Evolutionary conservation across 2,329 filamentous ascomycete species (phyloP).

Genomic region (Cladosporium sp.): DNA sequence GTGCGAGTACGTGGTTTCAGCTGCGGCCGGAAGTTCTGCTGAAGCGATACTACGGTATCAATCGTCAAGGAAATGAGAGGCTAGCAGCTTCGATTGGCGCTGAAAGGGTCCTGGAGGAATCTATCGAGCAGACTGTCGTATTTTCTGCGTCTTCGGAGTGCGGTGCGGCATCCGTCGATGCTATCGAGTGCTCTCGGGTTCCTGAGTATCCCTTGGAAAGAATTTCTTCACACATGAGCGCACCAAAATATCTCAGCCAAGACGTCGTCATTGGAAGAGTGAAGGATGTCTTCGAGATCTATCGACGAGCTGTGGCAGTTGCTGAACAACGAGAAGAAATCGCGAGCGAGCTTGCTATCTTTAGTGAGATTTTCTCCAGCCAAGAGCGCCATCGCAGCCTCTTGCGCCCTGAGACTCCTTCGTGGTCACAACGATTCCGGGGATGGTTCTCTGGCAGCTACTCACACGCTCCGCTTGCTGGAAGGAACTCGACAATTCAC

Average conservation of each 20-base stretch:
- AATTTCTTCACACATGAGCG: slow-evolving; percentile 38
- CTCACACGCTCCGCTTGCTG: neutral
- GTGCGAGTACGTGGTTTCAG: slow-evolving; percentile 63
- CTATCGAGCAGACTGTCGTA: neutral
- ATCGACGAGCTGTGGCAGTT: slow-evolving; percentile 32
- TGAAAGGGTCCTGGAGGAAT: slow-evolving; percentile 38
- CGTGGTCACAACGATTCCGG: neutral
- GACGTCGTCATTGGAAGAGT: slow-evolving; percentile 20
- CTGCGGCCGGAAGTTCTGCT: slow-evolving; percentile 62
- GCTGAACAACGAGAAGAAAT: slow-evolving; percentile 18
- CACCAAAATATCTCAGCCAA: slow-evolving; percentile 43
- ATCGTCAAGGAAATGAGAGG: slow-evolving; percentile 42
- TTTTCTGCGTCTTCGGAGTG: neutral
- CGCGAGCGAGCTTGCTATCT: slow-evolving; percentile 35
- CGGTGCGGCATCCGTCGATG: neutral
- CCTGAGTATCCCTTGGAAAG: neutral
- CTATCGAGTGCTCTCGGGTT: neutral
- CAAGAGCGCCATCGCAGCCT: slow-evolving; percentile 14
- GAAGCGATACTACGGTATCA: slow-evolving; percentile 58
- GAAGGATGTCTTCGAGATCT: slow-evolving; percentile 19
- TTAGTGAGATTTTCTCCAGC: slow-evolving; percentile 24
- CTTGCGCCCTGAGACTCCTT: neutral
- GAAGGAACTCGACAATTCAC: neutral
- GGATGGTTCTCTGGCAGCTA: neutral
- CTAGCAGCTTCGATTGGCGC: slow-evolving; percentile 40